phyloP scores from a whole-genome alignment of 257 asterid genomes.

The Jacaranda mimosifolia region DNA sequence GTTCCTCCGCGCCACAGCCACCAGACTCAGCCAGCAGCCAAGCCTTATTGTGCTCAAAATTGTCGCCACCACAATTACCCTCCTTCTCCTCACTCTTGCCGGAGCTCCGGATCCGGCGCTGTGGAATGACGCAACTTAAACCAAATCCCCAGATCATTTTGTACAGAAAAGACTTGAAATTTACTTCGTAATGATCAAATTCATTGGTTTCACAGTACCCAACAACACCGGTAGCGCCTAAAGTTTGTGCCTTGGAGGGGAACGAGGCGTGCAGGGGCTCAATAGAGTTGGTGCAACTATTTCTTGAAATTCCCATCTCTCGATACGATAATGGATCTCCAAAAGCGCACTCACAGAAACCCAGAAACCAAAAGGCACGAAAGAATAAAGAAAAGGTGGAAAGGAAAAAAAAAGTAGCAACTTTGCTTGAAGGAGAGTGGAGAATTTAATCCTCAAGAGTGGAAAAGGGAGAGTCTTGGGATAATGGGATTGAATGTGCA shows the following conservation, averaged over 20 bases:
- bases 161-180: conserved; percentile 53
- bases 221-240: conserved; percentile 27
- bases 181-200: conserved; percentile 46
- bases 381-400: conserved; percentile 26
- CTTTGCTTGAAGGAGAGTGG: conserved; percentile 60
- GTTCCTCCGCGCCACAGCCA: conserved; percentile 68
- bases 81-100: conserved; percentile 32
- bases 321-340: conserved; percentile 40
- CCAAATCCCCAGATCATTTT: conserved; percentile 73
- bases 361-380: conserved; percentile 44
- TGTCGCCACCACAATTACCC: conserved; percentile 25
- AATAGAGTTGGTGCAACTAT: conserved; percentile 40
- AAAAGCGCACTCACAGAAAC: conserved; percentile 46
- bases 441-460: conserved; percentile 30
- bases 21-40: conserved; percentile 82
- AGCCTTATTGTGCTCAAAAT: conserved; percentile 67
- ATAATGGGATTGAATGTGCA: conserved; percentile 21
- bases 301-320: conserved; percentile 56
- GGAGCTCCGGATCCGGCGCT: conserved; percentile 45
- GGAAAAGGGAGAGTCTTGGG: conserved; percentile 6
- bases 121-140: conserved; percentile 58
- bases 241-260: conserved; percentile 43
- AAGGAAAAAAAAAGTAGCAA: conserved; percentile 30
- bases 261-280: conserved; percentile 41
- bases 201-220: conserved; percentile 26